Conservation (phyloP, 768 basidiomycete genomes). For the Amanita rubescens region DNA sequence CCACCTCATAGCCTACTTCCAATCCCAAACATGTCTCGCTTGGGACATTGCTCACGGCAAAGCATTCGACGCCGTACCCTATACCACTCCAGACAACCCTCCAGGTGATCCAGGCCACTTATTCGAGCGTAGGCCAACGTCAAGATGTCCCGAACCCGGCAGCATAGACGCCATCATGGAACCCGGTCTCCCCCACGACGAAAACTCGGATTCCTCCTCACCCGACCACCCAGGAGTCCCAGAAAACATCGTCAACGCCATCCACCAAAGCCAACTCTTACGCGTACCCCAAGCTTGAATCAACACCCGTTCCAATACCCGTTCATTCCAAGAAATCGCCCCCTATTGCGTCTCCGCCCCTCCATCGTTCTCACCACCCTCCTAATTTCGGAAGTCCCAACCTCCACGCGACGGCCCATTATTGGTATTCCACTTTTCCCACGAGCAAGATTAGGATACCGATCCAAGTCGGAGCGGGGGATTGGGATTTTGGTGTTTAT, state of each 20-base stretch:
- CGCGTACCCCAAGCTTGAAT: conserved; percentile 71
- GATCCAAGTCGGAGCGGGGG: conserved; percentile 79
- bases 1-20: conserved; percentile 84
- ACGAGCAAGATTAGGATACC: conserved; percentile 79
- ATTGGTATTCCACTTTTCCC: conserved; percentile 89
- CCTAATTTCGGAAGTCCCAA: too few relatives aligned
- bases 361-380: conserved; percentile 99
- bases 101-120: conserved; percentile 48
- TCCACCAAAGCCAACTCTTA: conserved; percentile 29
- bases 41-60: conserved; percentile 72
- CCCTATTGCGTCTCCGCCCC: conserved; percentile 92
- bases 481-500: conserved; percentile 91
- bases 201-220: conserved; percentile 8
- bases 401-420: conserved; percentile 85
- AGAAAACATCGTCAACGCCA: conserved; percentile 15
- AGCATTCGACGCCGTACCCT: conserved; percentile 51
- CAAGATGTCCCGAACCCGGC: conserved; percentile 60
- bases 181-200: conserved; percentile 15
- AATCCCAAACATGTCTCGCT: conserved; percentile 79
- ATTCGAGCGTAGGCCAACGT: conserved; percentile 73
- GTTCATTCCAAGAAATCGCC: conserved; percentile 71
- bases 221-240: conserved; percentile 3
- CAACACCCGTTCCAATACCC: conserved; percentile 45
- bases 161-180: neutral
- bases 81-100: conserved; percentile 25